Percentiles rank a stretch among this genome's conserved stretches.
Conservation (phyloP, 1,284 basidiomycete genomes). For the Trichosporon coremiiforme region DNA sequence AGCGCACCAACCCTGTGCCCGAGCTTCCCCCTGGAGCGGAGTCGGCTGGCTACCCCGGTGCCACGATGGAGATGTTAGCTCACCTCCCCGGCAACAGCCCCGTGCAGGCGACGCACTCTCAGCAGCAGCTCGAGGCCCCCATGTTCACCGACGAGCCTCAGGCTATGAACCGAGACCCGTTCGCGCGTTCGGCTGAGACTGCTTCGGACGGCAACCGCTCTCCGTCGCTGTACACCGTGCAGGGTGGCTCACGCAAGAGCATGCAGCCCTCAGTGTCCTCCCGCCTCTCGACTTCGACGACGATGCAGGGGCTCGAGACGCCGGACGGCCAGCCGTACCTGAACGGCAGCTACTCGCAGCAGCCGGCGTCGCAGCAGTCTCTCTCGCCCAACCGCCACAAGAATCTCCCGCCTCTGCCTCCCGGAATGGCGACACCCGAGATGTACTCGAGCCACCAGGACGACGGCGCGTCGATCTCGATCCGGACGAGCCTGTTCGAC, state of each 20-base stretch:
- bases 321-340: conserved; percentile 27
- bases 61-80: conserved; percentile 44
- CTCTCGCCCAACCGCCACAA: conserved; percentile 50
- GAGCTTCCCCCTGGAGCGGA: conserved; percentile 31
- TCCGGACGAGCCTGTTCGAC: conserved; percentile 29
- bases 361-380: conserved; percentile 24
- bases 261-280: conserved; percentile 31
- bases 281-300: conserved; percentile 28
- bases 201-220: conserved; percentile 17
- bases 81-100: conserved; percentile 19
- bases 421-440: conserved; percentile 27
- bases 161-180: conserved; percentile 15
- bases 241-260: conserved; percentile 25
- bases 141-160: conserved; percentile 29
- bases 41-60: conserved; percentile 26
- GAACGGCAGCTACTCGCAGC: conserved; percentile 19
- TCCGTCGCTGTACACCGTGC: conserved; percentile 2
- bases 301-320: conserved; percentile 28
- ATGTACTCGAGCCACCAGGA: conserved; percentile 24
- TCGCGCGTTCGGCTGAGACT: conserved; percentile 9
- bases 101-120: conserved; percentile 4
- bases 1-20: conserved; percentile 25
- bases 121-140: conserved; percentile 17
- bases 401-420: conserved; percentile 52
- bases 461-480: conserved; percentile 19